Evolutionary conservation across 2,329 filamentous ascomycete species (phyloP), one percentile per base, ranked within the genome.

Genomic region (Monilinia fructigena): DNA sequence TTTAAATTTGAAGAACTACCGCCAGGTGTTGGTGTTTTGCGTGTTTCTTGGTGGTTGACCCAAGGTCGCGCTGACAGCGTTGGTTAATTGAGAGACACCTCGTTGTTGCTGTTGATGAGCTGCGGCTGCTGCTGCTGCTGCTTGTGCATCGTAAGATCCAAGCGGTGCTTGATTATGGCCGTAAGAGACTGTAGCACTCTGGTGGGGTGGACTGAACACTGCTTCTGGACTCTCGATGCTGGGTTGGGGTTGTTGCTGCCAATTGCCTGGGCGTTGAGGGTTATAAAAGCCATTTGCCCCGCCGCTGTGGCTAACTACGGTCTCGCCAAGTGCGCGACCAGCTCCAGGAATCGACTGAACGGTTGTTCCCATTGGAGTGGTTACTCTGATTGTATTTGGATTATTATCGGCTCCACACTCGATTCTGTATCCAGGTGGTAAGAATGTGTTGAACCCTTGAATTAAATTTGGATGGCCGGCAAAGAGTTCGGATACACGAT

Each of bases 391-490:
- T 4, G 93, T 93, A 76, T 97, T 97, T 1, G 94, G 94, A 74
- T 98, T 94, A 71, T 96, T 94, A 45, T 92, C 92, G 20, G 92
- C 89, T 40, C 94, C 94, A 74, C 95, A 99, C 76, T 99, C 95
- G 68, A 99, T 99, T 67, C 95, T 86, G 77, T 99, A 99, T 2
- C 95, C 93, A 0, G 93, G 93, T 4, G 95, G 95, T 11, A 99
- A 81, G 76, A 99, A 99, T 0, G 95, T 99, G 76, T 99, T 99
- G 78, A 99, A 99, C 0, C 95, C 95, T 78, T 98, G 94, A 59
- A 99, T 98, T 35, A 96, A 84, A 75, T 91, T 95, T 3, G 95
- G 95, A 74, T 99, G 94, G 3, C 95, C 95, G 28, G 94, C 93
- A 76, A 99, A 99, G 1, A 99, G 86, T 63, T 93, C 92, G 1